Evolutionary conservation across 2,329 filamentous ascomycete species (phyloP), one percentile per base, ranked within the genome.

Genomic region (Neurospora sp.): DNA sequence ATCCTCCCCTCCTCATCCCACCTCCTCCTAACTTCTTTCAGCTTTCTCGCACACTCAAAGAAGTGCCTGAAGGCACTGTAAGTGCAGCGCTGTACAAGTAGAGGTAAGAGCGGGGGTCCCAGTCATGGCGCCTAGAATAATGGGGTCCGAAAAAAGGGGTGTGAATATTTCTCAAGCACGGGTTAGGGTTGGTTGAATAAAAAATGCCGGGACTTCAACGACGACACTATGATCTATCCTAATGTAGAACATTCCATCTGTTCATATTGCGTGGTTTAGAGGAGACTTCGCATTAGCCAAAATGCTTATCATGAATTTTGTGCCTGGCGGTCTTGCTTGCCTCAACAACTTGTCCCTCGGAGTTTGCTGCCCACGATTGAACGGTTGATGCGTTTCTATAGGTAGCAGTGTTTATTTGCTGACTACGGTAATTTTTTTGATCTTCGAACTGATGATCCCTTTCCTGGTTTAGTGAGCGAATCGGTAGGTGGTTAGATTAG

Each of bases 1-100:
- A 74, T 77, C 71, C 75, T 74, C 5, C 82, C 82, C 46, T 79
- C 71, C 3, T 81, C 80, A 76, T 85, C 82, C 80, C 82, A 83
- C 71, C 78, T 79, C 72, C 73, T 75, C 70, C 82, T 76, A 36
- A 86, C 74, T 19, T 79, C 77, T 80, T 80, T 82, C 68, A 87
- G 69, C 69, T 75, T 80, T 67, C 73, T 73, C 2, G 78, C 83
- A 43, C 82, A 77, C 66, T 81, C 78, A 11, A 6, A 52, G 46
- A 52, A 52, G 19, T 11, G 19, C 46, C 46, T 15, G 19, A 52
- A 52, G 46, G 5, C 46, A 52, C 46, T 52, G 46, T 8, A 52
- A 15, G 15, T 6, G 19, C 43, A 28, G 43, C 11, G 43, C 43
- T 46, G n/a, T 28, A 23, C 6, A 19, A 52, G 8, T 28, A 23